A percentile compares a stretch with the other conserved stretches of the same genome.
Conservation (phyloP, 1,284 basidiomycete genomes). For the Fomitopsis palustris region DNA sequence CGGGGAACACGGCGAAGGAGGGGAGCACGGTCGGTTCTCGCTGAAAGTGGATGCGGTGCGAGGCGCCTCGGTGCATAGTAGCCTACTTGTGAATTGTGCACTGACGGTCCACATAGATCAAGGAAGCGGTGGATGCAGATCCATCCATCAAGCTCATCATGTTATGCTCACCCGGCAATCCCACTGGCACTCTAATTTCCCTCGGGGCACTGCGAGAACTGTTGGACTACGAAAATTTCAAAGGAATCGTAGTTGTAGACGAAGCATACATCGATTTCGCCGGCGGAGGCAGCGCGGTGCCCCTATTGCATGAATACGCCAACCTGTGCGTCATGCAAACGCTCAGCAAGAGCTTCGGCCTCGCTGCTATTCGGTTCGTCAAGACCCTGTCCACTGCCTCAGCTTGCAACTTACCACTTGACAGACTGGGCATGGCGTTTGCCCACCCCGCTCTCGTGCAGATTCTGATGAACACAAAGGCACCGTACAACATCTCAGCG, state of each 20-base stretch:
- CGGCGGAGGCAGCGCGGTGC: slow-evolving; percentile 61
- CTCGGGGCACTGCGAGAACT: slow-evolving; percentile 69
- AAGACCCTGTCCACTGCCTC: neutral
- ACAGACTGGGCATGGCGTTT: slow-evolving; percentile 85
- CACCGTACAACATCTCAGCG: slow-evolving; percentile 95
- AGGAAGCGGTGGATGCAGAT: slow-evolving; percentile 62
- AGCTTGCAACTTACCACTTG: neutral
- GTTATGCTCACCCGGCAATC: slow-evolving; percentile 97
- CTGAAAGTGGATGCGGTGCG: slow-evolving; percentile 73
- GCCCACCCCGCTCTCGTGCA: slow-evolving; percentile 90
- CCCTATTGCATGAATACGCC: slow-evolving; percentile 75
- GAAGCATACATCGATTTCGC: slow-evolving; percentile 99
- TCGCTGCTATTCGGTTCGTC: slow-evolving; percentile 87
- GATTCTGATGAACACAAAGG: slow-evolving; percentile 94
- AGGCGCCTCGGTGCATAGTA: slow-evolving; percentile 12
- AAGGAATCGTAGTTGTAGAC: slow-evolving; percentile 91
- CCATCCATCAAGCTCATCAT: slow-evolving; percentile 88
- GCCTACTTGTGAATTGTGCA: neutral
- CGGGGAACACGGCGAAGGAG: slow-evolving; percentile 57
- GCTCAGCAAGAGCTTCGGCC: slow-evolving; percentile 92
- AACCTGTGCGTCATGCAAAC: slow-evolving; percentile 96
- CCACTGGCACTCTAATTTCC: slow-evolving; percentile 88
- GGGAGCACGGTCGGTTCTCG: slow-evolving; percentile 75
- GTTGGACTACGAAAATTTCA: slow-evolving; percentile 80
- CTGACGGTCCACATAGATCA: slow-evolving; percentile 49